phyloP scores from a whole-genome alignment of 768 basidiomycete species.

The Solioccasus polychromus region DNA sequence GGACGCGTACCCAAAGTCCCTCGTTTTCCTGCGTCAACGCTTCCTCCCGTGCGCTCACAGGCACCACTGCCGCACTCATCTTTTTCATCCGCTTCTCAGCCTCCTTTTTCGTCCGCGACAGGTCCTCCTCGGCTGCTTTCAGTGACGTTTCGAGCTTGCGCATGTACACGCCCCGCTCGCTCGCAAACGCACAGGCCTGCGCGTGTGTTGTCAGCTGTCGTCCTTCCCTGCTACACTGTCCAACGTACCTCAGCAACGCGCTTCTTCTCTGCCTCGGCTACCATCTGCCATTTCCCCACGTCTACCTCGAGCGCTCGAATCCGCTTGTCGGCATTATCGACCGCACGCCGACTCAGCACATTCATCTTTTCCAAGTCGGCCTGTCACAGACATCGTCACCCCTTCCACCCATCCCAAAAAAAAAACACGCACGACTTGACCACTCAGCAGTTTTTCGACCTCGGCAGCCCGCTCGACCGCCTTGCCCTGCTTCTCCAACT shows the following conservation, averaged over 20 bases:
- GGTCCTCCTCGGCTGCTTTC: slow-evolving; percentile 41
- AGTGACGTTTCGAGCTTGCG: slow-evolving; percentile 21
- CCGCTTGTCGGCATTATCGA: slow-evolving; percentile 27
- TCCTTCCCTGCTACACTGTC: too few relatives aligned
- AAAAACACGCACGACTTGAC: slow-evolving; percentile 54
- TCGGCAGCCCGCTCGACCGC: slow-evolving; percentile 66
- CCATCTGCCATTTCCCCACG: slow-evolving; percentile 31
- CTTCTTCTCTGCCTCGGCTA: slow-evolving; percentile 39
- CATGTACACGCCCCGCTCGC: slow-evolving; percentile 30
- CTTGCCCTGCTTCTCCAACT: slow-evolving; percentile 56
- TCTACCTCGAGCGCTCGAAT: slow-evolving; percentile 32
- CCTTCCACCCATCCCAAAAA: not conserved
- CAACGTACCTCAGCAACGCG: slow-evolving; percentile 40
- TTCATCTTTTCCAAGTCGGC: slow-evolving; percentile 45
- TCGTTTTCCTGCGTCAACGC: slow-evolving; percentile 49
- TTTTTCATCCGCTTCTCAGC: slow-evolving; percentile 53
- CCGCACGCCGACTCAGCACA: slow-evolving; percentile 28
- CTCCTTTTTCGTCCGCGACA: slow-evolving; percentile 47
- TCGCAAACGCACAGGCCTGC: slow-evolving; percentile 30
- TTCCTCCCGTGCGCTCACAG: slow-evolving; percentile 29
- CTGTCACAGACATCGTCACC: slow-evolving; percentile 21
- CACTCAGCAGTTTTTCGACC: slow-evolving; percentile 54
- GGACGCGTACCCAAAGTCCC: slow-evolving; percentile 53
- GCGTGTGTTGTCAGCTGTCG: not conserved
- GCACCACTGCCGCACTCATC: slow-evolving; percentile 29